Conservation (phyloP, 345 rosid genomes). For the Eucalyptus cloeziana region DNA sequence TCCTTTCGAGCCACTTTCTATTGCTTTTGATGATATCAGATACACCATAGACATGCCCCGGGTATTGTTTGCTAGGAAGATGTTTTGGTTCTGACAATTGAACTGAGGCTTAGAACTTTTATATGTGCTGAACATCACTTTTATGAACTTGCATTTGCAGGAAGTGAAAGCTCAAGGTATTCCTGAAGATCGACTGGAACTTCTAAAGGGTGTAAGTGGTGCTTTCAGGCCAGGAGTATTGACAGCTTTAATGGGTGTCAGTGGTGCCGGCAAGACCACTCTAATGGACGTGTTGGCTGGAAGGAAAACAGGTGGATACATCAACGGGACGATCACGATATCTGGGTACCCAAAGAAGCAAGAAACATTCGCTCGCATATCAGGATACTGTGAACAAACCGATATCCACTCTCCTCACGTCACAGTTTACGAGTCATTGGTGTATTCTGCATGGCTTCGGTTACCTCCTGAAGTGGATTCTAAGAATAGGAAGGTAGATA, state of each 20-base stretch:
- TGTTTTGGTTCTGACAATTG: neutral
- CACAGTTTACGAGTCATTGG: constrained; percentile 48
- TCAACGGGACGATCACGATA: constrained; percentile 31
- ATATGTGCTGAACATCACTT: neutral
- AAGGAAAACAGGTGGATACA: constrained; percentile 62
- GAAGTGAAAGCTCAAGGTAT: constrained; percentile 53
- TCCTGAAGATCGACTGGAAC: constrained; percentile 29
- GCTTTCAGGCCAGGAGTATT: constrained; percentile 60
- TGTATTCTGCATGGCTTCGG: constrained; percentile 60
- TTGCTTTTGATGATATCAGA: constrained; percentile 45
- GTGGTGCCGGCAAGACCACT: constrained; percentile 71
- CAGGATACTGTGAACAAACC: constrained; percentile 67
- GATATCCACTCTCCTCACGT: constrained; percentile 65
- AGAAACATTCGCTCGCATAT: constrained; percentile 52
- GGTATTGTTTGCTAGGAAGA: neutral
- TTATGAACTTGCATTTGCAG: constrained; percentile 5
- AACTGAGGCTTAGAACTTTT: neutral
- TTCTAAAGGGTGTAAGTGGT: constrained; percentile 53
- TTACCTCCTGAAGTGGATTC: constrained; percentile 47
- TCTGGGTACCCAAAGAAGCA: constrained; percentile 63
- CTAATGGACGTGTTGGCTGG: constrained; percentile 71
- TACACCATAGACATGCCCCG: constrained; percentile 40
- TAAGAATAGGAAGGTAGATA: constrained; percentile 36
- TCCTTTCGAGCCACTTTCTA: constrained; percentile 50
- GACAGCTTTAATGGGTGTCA: constrained; percentile 59